These are phyloP conservation scores for Eimeria maxima DNA, from an alignment of 169 alveolate genomes.

Conservation along the genomic window DNA sequence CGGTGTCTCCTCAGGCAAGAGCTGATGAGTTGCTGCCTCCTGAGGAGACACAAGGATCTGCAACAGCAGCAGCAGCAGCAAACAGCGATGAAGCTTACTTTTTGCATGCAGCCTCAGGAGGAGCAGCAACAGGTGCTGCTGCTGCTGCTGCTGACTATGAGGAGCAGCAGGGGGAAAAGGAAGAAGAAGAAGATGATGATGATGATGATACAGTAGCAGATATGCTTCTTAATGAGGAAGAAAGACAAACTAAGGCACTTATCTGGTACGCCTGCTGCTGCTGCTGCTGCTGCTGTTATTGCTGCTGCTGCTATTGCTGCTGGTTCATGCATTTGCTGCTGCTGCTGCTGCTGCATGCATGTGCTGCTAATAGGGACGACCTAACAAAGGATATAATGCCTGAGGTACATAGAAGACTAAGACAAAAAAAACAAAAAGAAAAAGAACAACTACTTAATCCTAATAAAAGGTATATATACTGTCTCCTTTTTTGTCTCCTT, in stretches of 20 bases:
- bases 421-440: constrained; percentile 60
- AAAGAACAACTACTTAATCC: constrained; percentile 44
- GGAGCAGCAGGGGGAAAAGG: neutral
- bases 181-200: constrained; percentile 3
- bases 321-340: too few species aligned
- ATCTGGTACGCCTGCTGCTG: constrained; percentile 70
- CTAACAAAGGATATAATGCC: constrained; percentile 80
- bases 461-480: neutral
- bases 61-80: neutral
- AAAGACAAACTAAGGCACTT: constrained; percentile 80
- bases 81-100: neutral
- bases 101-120: neutral
- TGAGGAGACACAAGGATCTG: neutral
- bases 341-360: too few species aligned
- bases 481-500: neutral
- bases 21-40: constrained; percentile 60
- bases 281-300: constrained; percentile 5
- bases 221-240: constrained; percentile 75
- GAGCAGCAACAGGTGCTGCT: neutral
- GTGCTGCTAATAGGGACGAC: constrained; percentile 70
- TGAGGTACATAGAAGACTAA: constrained; percentile 52
- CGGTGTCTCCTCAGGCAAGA: constrained; percentile 10
- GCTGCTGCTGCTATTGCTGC: neutral
- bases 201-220: constrained; percentile 10
- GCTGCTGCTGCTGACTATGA: constrained; percentile 21